Evolutionary conservation across 2,329 filamentous ascomycete genomes (phyloP), one percentile per base, ranked within the genome.

Genomic region (Aspergillus felis): DNA sequence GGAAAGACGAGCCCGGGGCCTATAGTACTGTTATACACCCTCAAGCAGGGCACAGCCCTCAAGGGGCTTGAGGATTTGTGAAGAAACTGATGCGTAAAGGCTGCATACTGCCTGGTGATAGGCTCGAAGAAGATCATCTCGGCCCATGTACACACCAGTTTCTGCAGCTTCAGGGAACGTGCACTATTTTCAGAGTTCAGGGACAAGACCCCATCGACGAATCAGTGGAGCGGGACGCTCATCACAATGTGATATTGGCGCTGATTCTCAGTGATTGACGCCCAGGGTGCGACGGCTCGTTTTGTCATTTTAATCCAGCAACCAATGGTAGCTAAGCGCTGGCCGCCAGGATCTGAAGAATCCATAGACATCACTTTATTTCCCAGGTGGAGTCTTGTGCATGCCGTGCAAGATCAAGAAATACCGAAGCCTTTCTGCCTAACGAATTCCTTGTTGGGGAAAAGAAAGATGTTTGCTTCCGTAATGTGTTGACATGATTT

Each of bases 221-320:
- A 51, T 51, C 50, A 51, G 6, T 22, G 5, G 35, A 20, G n/a
- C 50, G 12, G n/a, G 3, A 51, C 32, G 50, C 8, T 32, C 35
- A n/a, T 25, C 50, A 24, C 50, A 4, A 29, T 38, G 50, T 51
- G 50, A 51, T 51, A 38, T 51, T 38, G 50, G 50, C 50, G 50
- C 50, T 25, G 50, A 17, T 22, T 8, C 17, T 51, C 50, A 38
- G 50, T 51, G 50, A 51, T 51, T 24, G 50, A 32, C 50, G 50
- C 28, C n/a, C 24, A 22, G 20, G 50, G 28, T 51, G 50, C 50
- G 20, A 38, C 10, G 10, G 44, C 20, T 47, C 10, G 44, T 25
- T 47, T 47, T 47, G 44, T 2, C 8, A 14, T 47, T 24, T 4
- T 5, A 14, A 46, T 12, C 25, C 28, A 10, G 50, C 50, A 38